Evolutionary conservation across 164 flowering plant species (phyloP), one percentile per base, ranked within the genome.

Genomic region (Warburgia ugandensis): DNA sequence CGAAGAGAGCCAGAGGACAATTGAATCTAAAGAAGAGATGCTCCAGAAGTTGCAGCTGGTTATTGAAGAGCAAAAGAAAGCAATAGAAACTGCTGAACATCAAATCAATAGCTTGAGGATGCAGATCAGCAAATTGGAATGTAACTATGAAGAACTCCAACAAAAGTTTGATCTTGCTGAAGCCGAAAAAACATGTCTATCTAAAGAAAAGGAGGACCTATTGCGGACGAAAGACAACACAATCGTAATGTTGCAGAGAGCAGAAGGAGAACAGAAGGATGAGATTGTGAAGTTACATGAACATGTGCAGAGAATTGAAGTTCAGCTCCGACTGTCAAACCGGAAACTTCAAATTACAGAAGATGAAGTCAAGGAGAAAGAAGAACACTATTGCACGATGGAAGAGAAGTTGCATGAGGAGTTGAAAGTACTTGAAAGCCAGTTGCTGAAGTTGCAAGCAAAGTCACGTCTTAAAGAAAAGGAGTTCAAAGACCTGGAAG

Each of bases 281-380:
- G 64, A 65, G 48, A 50, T 59, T 20, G 48, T 22, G 17, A 42
- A 33, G 45, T 50, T 62, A 49, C 55, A 43, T 20, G 40, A 40
- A n/a, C 48, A 45, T n/a, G 22, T 50, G 4, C 22, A 46, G 14
- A 46, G 16, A 1, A 48, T 71, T 16, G 87, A 85, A 65, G 83
- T 66, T 45, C 72, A 74, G 11, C 58, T 78, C 37, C 59, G 77
- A 0, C 52, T 85, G n/a, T 40, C 75, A 28, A 61, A 53, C 50
- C 70, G 64, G 65, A 73, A 83, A 52, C 75, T 86, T 59, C 58
- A 50, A 14, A 75, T 78, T 8, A 74, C 83, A 0, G 95, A 86
- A 53, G 77, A 77, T 32, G 48, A 83, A 23, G 81, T 80, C 14
- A 17, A 23, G 5, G 87, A 80, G 68, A 78, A 61, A 61, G 78